A percentile compares a stretch with the other conserved stretches of the same genome.
phyloP scores from a whole-genome alignment of 805 yeast species.

The Lipomyces sp. region DNA sequence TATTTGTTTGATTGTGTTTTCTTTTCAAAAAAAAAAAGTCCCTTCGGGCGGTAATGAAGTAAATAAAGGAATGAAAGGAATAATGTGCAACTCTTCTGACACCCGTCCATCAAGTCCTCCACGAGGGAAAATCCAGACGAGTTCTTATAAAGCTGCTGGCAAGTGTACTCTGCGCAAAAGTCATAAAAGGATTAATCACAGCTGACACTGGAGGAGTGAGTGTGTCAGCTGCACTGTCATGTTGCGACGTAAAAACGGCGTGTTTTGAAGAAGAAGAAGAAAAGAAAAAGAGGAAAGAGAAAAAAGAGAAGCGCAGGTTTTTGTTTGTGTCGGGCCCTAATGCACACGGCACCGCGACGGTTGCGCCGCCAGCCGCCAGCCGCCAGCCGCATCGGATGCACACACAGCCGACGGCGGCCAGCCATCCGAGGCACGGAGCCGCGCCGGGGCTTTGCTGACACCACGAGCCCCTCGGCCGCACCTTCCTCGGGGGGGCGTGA shows the following conservation, averaged over 20 bases:
- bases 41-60: background rate
- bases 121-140: constrained; percentile 24
- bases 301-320: background rate
- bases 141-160: constrained; percentile 24
- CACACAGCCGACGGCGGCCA: too few species aligned
- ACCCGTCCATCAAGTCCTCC: constrained; percentile 27
- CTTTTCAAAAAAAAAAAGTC: too few species aligned
- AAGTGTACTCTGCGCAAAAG: background rate
- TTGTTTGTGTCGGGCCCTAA: background rate
- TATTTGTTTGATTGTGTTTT: too few species aligned
- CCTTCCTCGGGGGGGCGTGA: too few species aligned
- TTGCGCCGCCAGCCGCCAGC: too few species aligned
- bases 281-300: too few species aligned
- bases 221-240: constrained; percentile 21
- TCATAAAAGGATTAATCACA: constrained; percentile 11
- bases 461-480: too few species aligned
- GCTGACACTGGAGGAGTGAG: background rate
- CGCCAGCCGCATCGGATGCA: too few species aligned
- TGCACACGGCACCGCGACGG: too few species aligned
- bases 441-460: too few species aligned
- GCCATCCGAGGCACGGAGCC: too few species aligned
- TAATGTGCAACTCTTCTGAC: constrained; percentile 31
- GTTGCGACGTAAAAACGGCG: constrained; percentile 19
- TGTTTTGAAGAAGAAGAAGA: background rate
- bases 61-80: background rate